Percentiles rank a stretch among this genome's conserved stretches.
Evolutionary conservation across 345 rosid species (phyloP).

Genomic region (Clausena lansium): DNA sequence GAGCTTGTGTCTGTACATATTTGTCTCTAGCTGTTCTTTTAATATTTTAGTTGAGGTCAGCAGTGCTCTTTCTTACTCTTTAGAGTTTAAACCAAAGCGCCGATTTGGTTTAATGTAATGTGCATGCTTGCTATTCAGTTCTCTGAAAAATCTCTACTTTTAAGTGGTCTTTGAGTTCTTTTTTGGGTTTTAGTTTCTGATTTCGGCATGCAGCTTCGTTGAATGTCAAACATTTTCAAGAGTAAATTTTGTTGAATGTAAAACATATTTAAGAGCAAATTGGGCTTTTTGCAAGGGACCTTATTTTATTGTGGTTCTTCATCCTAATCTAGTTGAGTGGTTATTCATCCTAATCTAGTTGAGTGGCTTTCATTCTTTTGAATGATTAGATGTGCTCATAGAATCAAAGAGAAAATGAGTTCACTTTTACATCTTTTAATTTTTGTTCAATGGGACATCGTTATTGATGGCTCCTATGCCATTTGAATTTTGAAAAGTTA

Average conservation of each 20-base stretch:
- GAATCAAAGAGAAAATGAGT: background rate
- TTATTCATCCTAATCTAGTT: background rate
- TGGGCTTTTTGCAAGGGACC: background rate
- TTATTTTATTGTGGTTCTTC: background rate
- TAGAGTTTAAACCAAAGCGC: background rate
- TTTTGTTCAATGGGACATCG: background rate
- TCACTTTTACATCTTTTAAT: background rate
- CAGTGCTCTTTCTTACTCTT: background rate
- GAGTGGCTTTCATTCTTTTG: background rate
- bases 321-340: background rate
- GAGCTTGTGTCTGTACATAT: background rate
- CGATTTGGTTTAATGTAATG: background rate
- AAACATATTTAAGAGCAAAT: background rate
- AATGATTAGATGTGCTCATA: background rate
- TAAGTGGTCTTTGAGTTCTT: constrained; percentile 1
- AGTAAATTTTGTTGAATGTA: background rate
- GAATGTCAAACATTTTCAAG: too few relatives aligned
- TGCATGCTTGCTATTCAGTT: background rate
- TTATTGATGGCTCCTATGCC: background rate
- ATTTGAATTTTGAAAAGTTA: background rate
- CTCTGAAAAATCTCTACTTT: background rate
- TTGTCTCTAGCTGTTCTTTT: background rate
- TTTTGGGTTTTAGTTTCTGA: too few relatives aligned
- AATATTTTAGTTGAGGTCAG: background rate
- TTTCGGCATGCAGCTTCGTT: background rate